Base-by-base conservation (phyloP, 1,139 yeast species). In the Kodamaea ohmeri region DNA sequence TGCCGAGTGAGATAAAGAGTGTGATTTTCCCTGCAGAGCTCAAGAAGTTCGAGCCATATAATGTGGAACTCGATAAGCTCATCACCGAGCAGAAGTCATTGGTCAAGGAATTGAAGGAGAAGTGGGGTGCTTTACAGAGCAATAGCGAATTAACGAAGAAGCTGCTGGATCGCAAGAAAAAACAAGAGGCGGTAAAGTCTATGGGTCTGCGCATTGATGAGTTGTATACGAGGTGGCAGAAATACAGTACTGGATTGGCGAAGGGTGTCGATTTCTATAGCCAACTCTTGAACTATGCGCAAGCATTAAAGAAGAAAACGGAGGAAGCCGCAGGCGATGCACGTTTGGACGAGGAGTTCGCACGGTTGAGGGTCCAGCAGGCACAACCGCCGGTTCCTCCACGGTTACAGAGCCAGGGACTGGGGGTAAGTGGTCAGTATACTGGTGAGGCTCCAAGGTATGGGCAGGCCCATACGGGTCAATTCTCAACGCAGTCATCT, bases 11-110 rank as follows among this genome's bases (percentile, higher is more conserved):
- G 46, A 72, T 83, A 40, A 73, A 72, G 48, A 64, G 68, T 20
- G 63, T 67, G 25, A 71, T 87, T 15, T 90, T 90, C 56, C 76
- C 80, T 12, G 74, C 77, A 40, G 96, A 89, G 56, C 64, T 92
- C 47, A 77, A 74, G 37, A 92, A 92, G 59, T 92, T 88, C 56
- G 76, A 76, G 27, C 85, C 85, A 0, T 80, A 78, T 49, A 78
- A 78, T 39, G 67, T 73, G 3, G 76, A 95, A 39, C 67, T 92
- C 29, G 87, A 82, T 34, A 76, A 80, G 4, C 76, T 92, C 12
- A 71, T 83, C 14, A 73, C 69, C 35, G 80, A 79, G 37, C 96
- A 89, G 55, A 71, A 73, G 32, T 61, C 65, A 4, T 61, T 81
- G 25, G 70, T 88, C 21, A 64, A 65, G 36, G 78, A 76, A 15